Base-by-base conservation (phyloP, 805 yeast genomes). In the Candida michaelii region DNA sequence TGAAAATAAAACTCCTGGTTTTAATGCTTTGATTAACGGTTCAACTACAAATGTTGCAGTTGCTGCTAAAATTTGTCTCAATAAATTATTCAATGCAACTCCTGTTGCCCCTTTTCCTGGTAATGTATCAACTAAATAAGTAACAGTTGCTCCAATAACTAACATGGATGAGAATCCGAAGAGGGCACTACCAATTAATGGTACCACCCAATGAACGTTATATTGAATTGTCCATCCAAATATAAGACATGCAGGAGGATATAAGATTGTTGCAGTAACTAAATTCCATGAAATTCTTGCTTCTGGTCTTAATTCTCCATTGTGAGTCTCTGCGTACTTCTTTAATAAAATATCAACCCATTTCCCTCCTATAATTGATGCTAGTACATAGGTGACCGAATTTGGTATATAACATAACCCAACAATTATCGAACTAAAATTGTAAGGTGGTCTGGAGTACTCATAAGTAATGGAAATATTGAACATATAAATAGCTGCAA, bases 81-180 rank as follows among this genome's bases (percentile, higher is more conserved):
- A 69, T 43, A 88, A 73, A 56, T 88, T 89, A 54, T 85, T 88
- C 39, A 89, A 60, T 0, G 96, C 95, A 37, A 88, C 86, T 0
- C 95, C 96, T 0, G 95, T 85, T 11, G 96, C 90, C 31, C 96
- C 95, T 53, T 82, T 74, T 0, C 95, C 95, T 0, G 96, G 96
- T 34, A 89, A 69, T 1, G 89, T 79, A 55, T 88, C 96, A 1
- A 88, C 89, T 43, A 88, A 65, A 55, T 87, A 89, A 0, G 96
- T 87, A 2, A 83, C 77, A 0, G 89, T 83, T 7, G 87, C 79
- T 3, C 95, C 93, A 51, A 87, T 86, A 3, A 85, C 79, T 62
- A 87, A 78, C 93, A 88, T 85, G 25, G 87, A 80, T 0, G 91
- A 86, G 56, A 83, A 80, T 0, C 96, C 96, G 60, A 83, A 86